Evolutionary conservation across 345 rosid species (phyloP), one percentile per base, ranked within the genome.

Genomic region (Salix udensis): DNA sequence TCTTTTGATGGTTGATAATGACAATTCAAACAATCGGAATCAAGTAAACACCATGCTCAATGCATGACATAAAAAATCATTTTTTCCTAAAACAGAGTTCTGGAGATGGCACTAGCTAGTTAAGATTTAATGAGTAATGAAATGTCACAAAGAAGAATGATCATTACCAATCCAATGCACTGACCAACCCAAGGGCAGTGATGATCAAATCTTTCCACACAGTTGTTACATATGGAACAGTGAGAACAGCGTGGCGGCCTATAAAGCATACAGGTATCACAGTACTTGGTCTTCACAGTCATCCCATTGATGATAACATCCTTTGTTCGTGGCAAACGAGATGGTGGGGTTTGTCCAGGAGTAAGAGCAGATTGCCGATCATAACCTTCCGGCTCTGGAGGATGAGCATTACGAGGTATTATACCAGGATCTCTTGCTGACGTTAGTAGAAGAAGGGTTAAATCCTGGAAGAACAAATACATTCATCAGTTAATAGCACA

Each of bases 141-240:
- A 36, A 67, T 62, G 40, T 75, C 58, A 75, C 18, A 12, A 13
- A 18, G 70, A 68, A 73, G 67, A 73, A 80, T 46, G 15, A 46
- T 23, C 23, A 78, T 88, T 92, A 96, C 99, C 94, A 88, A 74
- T 85, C 99, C 98, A 73, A 96, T 90, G 84, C 99, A 96, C 71
- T 96, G 99, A 73, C 99, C 98, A 87, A 96, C 97, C 99, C 99
- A 96, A 85, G 99, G 98, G 85, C 99, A 96, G 82, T 96, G 99
- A 76, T 96, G 99, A 73, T 96, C 99, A 69, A 94, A 96, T 75
- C 87, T 91, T 71, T 96, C 88, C n/a, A 96, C 96, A 64, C 99
- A 96, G 84, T 94, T 96, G 77, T 96, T 91, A 80, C 99, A 96
- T 83, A 90, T 91, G 1, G 99, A 94, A 79, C 99, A 96, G 82